A percentile compares a stretch with the other conserved stretches of the same genome.
Evolutionary conservation across 2,329 filamentous ascomycete species (phyloP).

Genomic region (Aureobasidium uvarum): DNA sequence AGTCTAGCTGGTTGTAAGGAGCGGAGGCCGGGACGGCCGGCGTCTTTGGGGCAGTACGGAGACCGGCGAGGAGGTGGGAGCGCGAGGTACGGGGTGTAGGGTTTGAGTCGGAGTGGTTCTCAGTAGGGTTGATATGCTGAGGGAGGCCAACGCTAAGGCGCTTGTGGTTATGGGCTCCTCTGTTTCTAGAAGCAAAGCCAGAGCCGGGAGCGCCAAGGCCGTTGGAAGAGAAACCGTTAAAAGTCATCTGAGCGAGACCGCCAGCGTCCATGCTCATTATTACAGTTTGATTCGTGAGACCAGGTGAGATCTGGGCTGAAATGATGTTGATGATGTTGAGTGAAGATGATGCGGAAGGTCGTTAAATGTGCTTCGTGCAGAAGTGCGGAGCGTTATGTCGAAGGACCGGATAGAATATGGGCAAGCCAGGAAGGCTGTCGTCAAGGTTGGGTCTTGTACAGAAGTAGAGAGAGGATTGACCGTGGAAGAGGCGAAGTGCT

Average conservation of each 20-base stretch:
- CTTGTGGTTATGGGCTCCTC: conserved; percentile 76
- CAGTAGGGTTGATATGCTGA: conserved; percentile 65
- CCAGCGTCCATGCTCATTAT: conserved; percentile 79
- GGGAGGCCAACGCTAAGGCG: conserved; percentile 75
- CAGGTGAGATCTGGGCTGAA: conserved; percentile 21
- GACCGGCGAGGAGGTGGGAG: conserved; percentile 86
- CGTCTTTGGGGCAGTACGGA: conserved; percentile 91
- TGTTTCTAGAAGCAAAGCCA: conserved; percentile 84
- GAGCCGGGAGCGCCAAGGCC: conserved; percentile 73
- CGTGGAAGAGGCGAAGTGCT: conserved; percentile 9
- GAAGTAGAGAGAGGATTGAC: conserved; percentile 3
- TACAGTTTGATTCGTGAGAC: conserved; percentile 29
- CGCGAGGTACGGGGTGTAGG: conserved; percentile 81
- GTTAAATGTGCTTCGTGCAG: conserved; percentile 23
- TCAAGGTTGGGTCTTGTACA: conserved; percentile 21
- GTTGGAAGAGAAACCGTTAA: conserved; percentile 67
- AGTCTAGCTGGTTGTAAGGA: conserved; percentile 58
- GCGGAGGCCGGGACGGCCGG: conserved; percentile 65
- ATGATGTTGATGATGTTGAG: conserved; percentile 17
- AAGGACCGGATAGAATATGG: not conserved
- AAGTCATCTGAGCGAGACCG: conserved; percentile 99
- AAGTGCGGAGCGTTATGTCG: conserved; percentile 1
- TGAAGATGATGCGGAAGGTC: conserved; percentile 9
- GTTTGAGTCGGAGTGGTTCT: conserved; percentile 64
- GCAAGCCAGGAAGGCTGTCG: conserved; percentile 12